phyloP scores from a whole-genome alignment of 2,329 filamentous ascomycete genomes.

The Aspergillus terreus region DNA sequence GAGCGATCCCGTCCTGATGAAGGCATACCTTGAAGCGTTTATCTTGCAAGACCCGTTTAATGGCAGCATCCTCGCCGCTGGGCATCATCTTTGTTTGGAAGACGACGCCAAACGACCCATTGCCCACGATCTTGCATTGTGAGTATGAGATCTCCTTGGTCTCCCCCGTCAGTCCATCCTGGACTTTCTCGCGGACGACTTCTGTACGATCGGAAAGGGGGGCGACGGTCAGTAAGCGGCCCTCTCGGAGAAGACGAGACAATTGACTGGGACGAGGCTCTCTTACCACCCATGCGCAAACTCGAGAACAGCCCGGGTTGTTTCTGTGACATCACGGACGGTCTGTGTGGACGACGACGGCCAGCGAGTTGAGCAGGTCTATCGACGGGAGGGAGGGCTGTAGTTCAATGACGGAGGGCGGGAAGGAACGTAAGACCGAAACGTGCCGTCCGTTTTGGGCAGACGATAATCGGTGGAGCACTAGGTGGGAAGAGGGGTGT shows the following conservation, averaged over 20 bases:
- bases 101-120: constrained; percentile 96
- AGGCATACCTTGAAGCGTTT: constrained; percentile 92
- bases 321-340: constrained; percentile 74
- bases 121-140: constrained; percentile 98
- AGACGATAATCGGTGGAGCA: constrained; percentile 31
- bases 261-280: constrained; percentile 16
- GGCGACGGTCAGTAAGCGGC: constrained; percentile 14
- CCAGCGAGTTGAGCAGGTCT: constrained; percentile 23
- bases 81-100: constrained; percentile 98
- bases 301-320: constrained; percentile 82
- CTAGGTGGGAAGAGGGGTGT: constrained; percentile 25
- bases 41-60: constrained; percentile 97
- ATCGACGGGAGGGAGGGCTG: constrained; percentile 41
- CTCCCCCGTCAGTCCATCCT: constrained; percentile 95
- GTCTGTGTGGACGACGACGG: constrained; percentile 19
- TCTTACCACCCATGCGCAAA: constrained; percentile 95
- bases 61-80: constrained; percentile 96
- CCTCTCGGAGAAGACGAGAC: constrained; percentile 10
- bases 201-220: constrained; percentile 53
- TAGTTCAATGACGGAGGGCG: constrained; percentile 45
- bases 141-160: constrained; percentile 97
- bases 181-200: constrained; percentile 97
- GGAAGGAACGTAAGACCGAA: constrained; percentile 33
- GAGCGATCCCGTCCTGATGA: not conserved
- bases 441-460: constrained; percentile 56